Base-by-base conservation (phyloP, 441 rosid species). In the Brassica hybrid region DNA sequence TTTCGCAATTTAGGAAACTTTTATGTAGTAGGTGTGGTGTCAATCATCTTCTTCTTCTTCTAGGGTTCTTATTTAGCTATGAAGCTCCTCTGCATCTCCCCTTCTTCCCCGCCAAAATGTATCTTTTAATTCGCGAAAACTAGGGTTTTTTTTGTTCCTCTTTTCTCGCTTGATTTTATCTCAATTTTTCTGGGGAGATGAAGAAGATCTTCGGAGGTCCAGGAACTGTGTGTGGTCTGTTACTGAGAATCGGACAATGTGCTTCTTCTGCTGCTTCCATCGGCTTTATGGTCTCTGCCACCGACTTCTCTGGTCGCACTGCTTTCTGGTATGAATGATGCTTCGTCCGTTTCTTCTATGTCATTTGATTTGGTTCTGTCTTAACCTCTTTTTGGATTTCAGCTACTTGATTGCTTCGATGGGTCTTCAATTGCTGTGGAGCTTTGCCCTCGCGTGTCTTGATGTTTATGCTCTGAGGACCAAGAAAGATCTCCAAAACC, bases 341-440 rank as follows among this genome's bases (percentile, higher is more conserved):
- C 25, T 34, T 72, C 17, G 23, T 21, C 21, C 23, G 23, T 21
- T 21, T 41, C 6, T 23, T 48, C 59, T 5, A 2, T 21, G 50
- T 62, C 34, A 21, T 17, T 6, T 52, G 32, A 7, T 43, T 19
- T 36, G 19, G 58, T 14, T 52, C 21, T 16, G 21, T 6, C 58
- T 52, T 7, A 45, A 43, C 50, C 50, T 11, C 14, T 18, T 6
- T 52, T 52, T 52, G 3, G 71, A 48, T 43, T 66, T 74, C 88
- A 96, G 97, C 86, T 96, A 90, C 83, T 88, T 96, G 82, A 88
- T 96, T 81, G 98, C 98, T 63, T 90, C 99, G 23, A 92, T 96
- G 99, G 99, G 97, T 73, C 98, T 96, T 84, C 98, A 96, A 82
- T 84, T 92, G 41, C 76, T 89, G 65, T 96, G 99, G 99, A 96